Conservation (phyloP, 1,284 basidiomycete species). For the Apiotrichum veenhuisii region DNA sequence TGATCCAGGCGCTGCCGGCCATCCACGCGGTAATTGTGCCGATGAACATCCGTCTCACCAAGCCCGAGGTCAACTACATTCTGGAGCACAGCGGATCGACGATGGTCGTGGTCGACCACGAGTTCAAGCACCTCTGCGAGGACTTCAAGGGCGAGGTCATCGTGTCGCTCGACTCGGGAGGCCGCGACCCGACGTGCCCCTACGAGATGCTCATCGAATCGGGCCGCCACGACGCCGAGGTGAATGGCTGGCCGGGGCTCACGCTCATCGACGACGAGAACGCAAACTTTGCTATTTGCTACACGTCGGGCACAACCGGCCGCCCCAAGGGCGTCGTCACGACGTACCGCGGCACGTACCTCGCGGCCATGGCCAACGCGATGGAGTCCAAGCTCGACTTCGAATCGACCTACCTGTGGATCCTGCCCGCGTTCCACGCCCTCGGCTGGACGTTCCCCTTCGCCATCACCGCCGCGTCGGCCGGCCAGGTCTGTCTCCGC, state of each 20-base stretch:
- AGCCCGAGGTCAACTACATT: slow-evolving; percentile 20
- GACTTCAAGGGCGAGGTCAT: slow-evolving; percentile 20
- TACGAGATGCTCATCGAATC: slow-evolving; percentile 19
- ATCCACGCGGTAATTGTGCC: slow-evolving; percentile 19
- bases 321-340: slow-evolving; percentile 21
- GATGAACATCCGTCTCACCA: slow-evolving; percentile 20
- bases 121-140: slow-evolving; percentile 16
- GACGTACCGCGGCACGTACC: slow-evolving; percentile 19
- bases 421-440: slow-evolving; percentile 24
- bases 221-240: slow-evolving; percentile 16
- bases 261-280: slow-evolving; percentile 21
- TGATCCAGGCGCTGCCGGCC: slow-evolving; percentile 17
- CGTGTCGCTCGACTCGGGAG: slow-evolving; percentile 14
- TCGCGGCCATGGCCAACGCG: slow-evolving; percentile 16
- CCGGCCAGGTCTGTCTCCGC: slow-evolving; percentile 19
- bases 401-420: slow-evolving; percentile 36
- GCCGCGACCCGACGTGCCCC: slow-evolving; percentile 14
- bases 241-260: slow-evolving; percentile 13
- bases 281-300: slow-evolving; percentile 19
- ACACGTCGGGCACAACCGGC: slow-evolving; percentile 22
- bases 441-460: slow-evolving; percentile 21
- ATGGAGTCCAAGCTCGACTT: slow-evolving; percentile 16
- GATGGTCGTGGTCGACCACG: slow-evolving; percentile 17
- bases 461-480: slow-evolving; percentile 10
- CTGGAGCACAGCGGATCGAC: slow-evolving; percentile 16